Evolutionary conservation across 2,329 filamentous ascomycete species (phyloP).

Genomic region (Pezicula radicicola): DNA sequence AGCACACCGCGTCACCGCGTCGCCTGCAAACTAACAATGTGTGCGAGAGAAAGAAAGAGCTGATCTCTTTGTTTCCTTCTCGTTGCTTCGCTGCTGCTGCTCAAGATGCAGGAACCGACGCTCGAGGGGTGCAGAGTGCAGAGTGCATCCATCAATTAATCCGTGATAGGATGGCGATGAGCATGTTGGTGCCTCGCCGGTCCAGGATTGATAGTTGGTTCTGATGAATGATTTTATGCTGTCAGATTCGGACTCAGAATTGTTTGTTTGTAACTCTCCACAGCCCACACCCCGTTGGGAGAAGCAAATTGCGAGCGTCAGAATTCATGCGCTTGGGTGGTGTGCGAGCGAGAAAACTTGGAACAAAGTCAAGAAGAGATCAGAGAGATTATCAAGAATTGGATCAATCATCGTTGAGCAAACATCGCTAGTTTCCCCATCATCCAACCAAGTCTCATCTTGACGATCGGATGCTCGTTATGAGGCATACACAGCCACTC

Average conservation of each 20-base stretch:
- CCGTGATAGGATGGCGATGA: no score
- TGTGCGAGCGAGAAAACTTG: no score
- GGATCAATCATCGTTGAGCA: background rate
- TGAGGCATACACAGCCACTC: background rate
- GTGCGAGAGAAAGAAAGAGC: background rate
- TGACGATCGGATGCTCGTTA: background rate
- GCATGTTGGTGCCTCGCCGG: background rate
- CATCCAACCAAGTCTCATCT: background rate
- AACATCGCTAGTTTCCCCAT: background rate
- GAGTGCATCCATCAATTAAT: no score
- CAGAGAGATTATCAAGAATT: no score
- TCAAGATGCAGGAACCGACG: no score
- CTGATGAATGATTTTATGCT: background rate
- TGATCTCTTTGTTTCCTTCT: no score
- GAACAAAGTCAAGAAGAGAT: no score
- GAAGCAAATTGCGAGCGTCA: slow-evolving; percentile 1
- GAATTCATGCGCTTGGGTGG: background rate
- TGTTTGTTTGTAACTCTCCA: background rate
- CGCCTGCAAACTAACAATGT: slow-evolving; percentile 4
- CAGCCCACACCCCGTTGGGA: background rate
- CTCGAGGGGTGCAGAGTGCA: no score
- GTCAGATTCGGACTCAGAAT: background rate
- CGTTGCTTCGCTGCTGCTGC: no score
- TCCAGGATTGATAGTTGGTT: background rate
- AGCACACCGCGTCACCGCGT: slow-evolving; percentile 7